phyloP scores from a whole-genome alignment of 176 grass and related monocot genomes.

The Pontederia paniculata region DNA sequence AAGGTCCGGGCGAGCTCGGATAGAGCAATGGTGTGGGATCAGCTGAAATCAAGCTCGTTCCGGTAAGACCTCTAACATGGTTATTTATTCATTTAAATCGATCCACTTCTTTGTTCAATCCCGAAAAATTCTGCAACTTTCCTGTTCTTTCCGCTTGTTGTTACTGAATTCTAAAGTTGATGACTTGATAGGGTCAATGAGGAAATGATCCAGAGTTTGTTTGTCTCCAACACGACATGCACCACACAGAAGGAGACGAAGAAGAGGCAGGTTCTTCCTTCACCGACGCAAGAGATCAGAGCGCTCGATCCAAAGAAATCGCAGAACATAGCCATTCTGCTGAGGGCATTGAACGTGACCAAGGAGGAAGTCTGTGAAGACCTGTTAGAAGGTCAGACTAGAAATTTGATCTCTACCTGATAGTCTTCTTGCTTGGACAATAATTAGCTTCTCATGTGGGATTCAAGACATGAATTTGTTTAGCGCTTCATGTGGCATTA shows the following conservation, averaged over 20 bases:
- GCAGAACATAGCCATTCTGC: slow-evolving; percentile 69
- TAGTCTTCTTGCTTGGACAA: background rate
- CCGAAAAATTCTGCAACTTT: background rate
- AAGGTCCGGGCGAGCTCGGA: slow-evolving; percentile 60
- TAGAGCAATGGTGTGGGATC: slow-evolving; percentile 63
- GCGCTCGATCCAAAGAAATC: slow-evolving; percentile 51
- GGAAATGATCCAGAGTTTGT: slow-evolving; percentile 63
- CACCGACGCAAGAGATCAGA: slow-evolving; percentile 26
- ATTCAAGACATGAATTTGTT: background rate
- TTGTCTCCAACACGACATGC: slow-evolving; percentile 42
- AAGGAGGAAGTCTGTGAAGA: slow-evolving; percentile 70
- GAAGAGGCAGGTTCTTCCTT: background rate
- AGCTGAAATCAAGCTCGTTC: slow-evolving; percentile 64
- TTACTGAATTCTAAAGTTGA: background rate
- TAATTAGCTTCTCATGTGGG: background rate
- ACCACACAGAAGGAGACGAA: slow-evolving; percentile 1
- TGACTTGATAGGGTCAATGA: slow-evolving; percentile 44
- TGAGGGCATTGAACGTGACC: slow-evolving; percentile 37
- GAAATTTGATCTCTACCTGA: background rate
- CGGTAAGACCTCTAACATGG: slow-evolving; percentile 26
- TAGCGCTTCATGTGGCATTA: background rate
- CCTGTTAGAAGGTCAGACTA: slow-evolving; percentile 45
- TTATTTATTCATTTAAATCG: background rate
- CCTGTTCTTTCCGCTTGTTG: background rate
- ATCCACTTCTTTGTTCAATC: background rate